phyloP scores from a whole-genome alignment of 371 early-diverging fungal genomes.

The Chytridium lagenaria region DNA sequence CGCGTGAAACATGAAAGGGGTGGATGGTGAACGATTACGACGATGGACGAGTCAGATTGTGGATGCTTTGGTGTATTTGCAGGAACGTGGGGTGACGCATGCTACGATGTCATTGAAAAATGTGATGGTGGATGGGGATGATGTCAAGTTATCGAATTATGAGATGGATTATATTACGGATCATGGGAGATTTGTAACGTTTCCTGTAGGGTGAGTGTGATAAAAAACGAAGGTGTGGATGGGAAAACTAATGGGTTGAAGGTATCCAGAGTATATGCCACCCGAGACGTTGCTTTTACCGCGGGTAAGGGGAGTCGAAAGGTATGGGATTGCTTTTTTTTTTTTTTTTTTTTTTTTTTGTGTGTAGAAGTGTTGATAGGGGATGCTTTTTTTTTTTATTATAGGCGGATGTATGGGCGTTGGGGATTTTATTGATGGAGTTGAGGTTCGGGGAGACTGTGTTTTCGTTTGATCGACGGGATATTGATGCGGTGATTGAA shows the following conservation, averaged over 20 bases:
- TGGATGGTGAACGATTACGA: neutral
- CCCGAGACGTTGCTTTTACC: too few species aligned
- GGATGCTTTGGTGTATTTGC: neutral
- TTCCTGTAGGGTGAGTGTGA: conserved; percentile 4
- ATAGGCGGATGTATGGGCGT: neutral
- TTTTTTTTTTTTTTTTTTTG: too few species aligned
- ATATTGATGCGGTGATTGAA: neutral
- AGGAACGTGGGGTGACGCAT: neutral
- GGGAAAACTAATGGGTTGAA: too few species aligned
- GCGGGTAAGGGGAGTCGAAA: too few species aligned
- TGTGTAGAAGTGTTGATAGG: neutral
- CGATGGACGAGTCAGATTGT: neutral
- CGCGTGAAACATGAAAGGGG: neutral
- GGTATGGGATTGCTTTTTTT: too few species aligned
- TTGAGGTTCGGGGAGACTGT: neutral
- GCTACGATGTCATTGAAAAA: neutral
- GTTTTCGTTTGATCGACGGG: neutral
- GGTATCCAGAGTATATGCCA: too few species aligned
- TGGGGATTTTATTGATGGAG: neutral
- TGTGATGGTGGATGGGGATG: neutral
- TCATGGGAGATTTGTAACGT: neutral
- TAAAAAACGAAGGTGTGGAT: neutral
- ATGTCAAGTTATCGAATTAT: neutral
- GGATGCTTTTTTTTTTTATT: neutral
- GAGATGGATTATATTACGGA: conserved; percentile 1